Percentiles rank a stretch among this genome's conserved stretches.
These are phyloP conservation scores for Arthroderma sp. DNA, from an alignment of 2,329 filamentous ascomycete genomes.

Conservation along the genomic window DNA sequence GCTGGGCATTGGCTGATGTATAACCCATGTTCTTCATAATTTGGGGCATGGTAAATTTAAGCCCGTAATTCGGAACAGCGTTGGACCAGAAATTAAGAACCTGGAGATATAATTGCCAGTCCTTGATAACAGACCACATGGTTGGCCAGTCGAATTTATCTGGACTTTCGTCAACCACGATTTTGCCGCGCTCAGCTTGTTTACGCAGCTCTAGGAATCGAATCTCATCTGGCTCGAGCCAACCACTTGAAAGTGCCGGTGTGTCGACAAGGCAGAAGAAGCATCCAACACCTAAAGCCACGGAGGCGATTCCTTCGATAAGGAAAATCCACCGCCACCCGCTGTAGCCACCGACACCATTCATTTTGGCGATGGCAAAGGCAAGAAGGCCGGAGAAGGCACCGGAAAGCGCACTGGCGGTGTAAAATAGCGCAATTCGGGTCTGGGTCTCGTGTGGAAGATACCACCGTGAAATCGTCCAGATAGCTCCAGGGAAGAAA, in stretches of 20 bases:
- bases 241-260: slow-evolving; percentile 10
- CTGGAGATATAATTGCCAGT: slow-evolving; percentile 37
- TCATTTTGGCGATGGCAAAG: slow-evolving; percentile 22
- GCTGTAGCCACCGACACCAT: slow-evolving; percentile 17
- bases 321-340: slow-evolving; percentile 27
- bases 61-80: slow-evolving; percentile 24
- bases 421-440: slow-evolving; percentile 47
- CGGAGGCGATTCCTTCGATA: slow-evolving; percentile 22
- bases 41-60: slow-evolving; percentile 19
- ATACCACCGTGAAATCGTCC: slow-evolving; percentile 52
- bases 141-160: slow-evolving; percentile 19
- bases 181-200: slow-evolving; percentile 14
- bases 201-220: slow-evolving; percentile 29
- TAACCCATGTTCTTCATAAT: slow-evolving; percentile 24
- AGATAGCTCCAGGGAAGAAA: slow-evolving; percentile 42
- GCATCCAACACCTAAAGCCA: slow-evolving; percentile 15
- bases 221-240: slow-evolving; percentile 26
- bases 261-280: slow-evolving; percentile 21
- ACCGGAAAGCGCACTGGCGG: slow-evolving; percentile 43
- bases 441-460: slow-evolving; percentile 46
- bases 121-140: slow-evolving; percentile 30
- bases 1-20: slow-evolving; percentile 27
- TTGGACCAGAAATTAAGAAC: slow-evolving; percentile 34
- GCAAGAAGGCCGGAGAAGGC: slow-evolving; percentile 50
- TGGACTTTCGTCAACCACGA: slow-evolving; percentile 6